Percentiles rank a stretch among this genome's conserved stretches.
Conservation (phyloP, 345 rosid species). For the Jatropha curcas region DNA sequence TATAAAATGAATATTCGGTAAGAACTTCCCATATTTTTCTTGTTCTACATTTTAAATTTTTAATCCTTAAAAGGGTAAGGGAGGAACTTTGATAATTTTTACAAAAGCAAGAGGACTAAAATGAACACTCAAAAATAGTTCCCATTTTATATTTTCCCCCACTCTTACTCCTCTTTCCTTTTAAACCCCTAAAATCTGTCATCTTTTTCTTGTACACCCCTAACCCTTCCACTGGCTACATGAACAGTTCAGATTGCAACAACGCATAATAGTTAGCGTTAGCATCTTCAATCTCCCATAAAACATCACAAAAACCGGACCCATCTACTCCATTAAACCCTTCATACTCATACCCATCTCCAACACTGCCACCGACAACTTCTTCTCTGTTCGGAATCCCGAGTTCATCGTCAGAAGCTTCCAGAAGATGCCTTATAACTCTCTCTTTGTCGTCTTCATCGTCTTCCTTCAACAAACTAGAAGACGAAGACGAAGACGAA, state of each 20-base stretch:
- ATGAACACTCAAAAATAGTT: not conserved
- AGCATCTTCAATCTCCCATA: constrained; percentile 84
- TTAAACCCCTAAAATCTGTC: not conserved
- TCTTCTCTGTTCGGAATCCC: constrained; percentile 62
- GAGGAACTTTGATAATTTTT: not conserved
- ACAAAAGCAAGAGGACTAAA: not conserved
- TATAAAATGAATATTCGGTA: not conserved
- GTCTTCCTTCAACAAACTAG: constrained; percentile 9
- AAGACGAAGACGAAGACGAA: constrained; percentile 27
- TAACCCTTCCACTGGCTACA: constrained; percentile 21
- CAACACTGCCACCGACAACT: constrained; percentile 12
- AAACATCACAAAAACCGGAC: constrained; percentile 41
- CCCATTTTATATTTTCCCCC: constrained; percentile 11
- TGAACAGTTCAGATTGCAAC: constrained; percentile 64
- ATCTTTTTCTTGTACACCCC: not conserved
- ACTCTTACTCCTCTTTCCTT: too few relatives aligned
- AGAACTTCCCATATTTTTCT: not conserved
- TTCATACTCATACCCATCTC: constrained; percentile 9
- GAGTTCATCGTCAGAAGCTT: constrained; percentile 91
- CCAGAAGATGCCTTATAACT: constrained; percentile 71
- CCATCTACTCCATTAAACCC: constrained; percentile 9
- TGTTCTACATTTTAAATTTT: constrained; percentile 9
- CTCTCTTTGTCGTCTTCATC: constrained; percentile 46
- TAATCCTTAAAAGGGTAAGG: not conserved
- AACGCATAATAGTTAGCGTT: constrained; percentile 62